Evolutionary conservation across 176 grass and related monocot species (phyloP), one percentile per base, ranked within the genome.

Genomic region (Phoenix roebelenii): DNA sequence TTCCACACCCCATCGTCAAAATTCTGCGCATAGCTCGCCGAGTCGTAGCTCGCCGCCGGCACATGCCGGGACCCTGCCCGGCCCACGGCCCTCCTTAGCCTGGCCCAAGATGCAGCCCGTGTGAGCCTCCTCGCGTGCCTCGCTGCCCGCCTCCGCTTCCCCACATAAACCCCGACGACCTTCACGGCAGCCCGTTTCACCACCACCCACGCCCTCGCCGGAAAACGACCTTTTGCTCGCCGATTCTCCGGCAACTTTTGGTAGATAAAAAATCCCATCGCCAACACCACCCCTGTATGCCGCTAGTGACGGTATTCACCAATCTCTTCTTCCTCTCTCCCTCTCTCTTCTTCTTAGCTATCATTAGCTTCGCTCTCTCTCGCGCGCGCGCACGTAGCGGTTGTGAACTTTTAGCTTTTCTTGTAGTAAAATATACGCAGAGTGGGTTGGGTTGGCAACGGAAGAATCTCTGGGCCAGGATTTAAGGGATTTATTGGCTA

Each of bases 1-100:
- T 78, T 82, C 84, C 84, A 87, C 35, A 51, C 74, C 2, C 84
- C 79, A 50, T 90, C 82, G 26, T 90, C 82, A 63, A 86, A 90
- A 72, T 86, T 83, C 64, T 67, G 72, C 66, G 72, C 82, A 61
- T 86, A 90, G 52, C 75, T 76, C 15, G 54, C 79, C 10, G 72
- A 49, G 60, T 80, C 75, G 67, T 76, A 83, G 28, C 74, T 51
- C 17, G 5, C 26, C 18, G 3, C 17, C 30, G 35, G 35, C 35
- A 52, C 30, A 7, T 16, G 49, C 25, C 16, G 55, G 7, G 50
- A 59, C 16, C 15, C 32, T 28, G 2, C 24, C 4, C 53, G 67
- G 28, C 15, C 10, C 1, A 14, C 2, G 35, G 25, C 59, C 28
- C 25, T 25, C 17, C 7, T n/a, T 16, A 23, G 63, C 51, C 59